Base-by-base conservation (phyloP, 2,329 filamentous ascomycete species). In the Fusarium buxicola region DNA sequence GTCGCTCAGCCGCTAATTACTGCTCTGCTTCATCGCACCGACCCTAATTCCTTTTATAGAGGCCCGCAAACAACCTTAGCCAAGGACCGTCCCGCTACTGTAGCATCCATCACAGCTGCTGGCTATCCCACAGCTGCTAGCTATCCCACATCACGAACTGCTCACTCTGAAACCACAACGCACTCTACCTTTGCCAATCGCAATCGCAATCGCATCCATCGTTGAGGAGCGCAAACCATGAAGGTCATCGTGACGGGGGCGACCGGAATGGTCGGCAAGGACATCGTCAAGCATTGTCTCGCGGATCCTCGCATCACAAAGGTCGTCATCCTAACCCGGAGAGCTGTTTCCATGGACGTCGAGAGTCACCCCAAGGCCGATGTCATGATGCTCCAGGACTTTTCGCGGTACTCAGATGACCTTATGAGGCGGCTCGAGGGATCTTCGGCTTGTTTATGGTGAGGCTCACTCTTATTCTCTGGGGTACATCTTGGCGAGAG, bases 371-470 rank as follows among this genome's bases (percentile, higher is more conserved):
- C 79, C n/a, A 87, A 87, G 66, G 70, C 82, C 7, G 79, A 81
- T 13, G 78, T 82, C 12, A 71, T 84, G 34, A 73, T 84, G 63
- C 76, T 84, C 61, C 74, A 81, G 12, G 82, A 88, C 69, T 88
- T 88, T 72, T 75, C 78, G 7, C 66, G 73, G 2, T 87, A 84
- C 64, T 78, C 84, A 1, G 72, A 73, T 8, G 74, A 73, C 5
- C 46, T 77, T 25, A 52, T 77, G 53, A 58, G 58, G 36, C 65
- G 67, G 21, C 77, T 77, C 1, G 72, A 80, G 11, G 87, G 85
- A 13, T 86, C 86, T 1, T 80, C 86, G 39, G 87, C 83, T 1
- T 89, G 86, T 67, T 80, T 91, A 24, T 91, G 89, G 89, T 88
- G 83, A 34, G 80, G 81, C 13, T 13, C 8, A 9, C 21, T 21